Base-by-base conservation (phyloP, 345 rosid genomes). In the Cochlearia excelsa region DNA sequence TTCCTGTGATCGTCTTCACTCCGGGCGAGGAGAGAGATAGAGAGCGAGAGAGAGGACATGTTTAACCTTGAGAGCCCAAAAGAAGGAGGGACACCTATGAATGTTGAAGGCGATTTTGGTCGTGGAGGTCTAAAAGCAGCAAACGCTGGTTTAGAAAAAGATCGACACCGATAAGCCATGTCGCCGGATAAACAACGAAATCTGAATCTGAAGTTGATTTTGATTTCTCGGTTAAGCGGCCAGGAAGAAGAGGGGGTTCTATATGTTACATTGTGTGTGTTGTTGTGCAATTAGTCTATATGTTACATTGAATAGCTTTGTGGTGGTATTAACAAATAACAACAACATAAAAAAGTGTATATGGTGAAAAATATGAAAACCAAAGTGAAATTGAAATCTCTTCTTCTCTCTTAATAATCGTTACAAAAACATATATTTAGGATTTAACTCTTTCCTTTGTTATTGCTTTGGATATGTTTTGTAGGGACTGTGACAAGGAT, bases 161-260 rank as follows among this genome's bases (percentile, higher is more conserved):
- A 81, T 73, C 96, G 72, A 68, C 67, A 82, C 38, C 92, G 84
- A 47, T 79, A 80, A 42, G 96, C 98, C 98, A 91, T 82, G 72
- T 65, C 54, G 4, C 5, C 61, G 26, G 65, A 29, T 50, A 46
- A 59, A 50, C 42, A 55, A 44, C 51, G 64, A 50, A 7, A n/a
- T 26, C 4, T 16, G 2, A 52, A 57, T 9, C n/a, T n/a, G n/a
- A n/a, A n/a, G n/a, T 8, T 29, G 70, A 43, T 29, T 61, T 49
- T 34, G 54, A 3, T 55, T 38, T 58, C 40, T 58, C 57, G 70
- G 56, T 57, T 3, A 42, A 57, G 8, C 0, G 1, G 5, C 46
- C 1, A 64, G 54, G 30, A 30, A 70, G 51, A 26, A 30, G 62
- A 47, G 11, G 69, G 65, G 65, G 44, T 63, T 69, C n/a, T n/a